phyloP scores from a whole-genome alignment of 352 stramenopile genomes.

The Pythium rishiriense region DNA sequence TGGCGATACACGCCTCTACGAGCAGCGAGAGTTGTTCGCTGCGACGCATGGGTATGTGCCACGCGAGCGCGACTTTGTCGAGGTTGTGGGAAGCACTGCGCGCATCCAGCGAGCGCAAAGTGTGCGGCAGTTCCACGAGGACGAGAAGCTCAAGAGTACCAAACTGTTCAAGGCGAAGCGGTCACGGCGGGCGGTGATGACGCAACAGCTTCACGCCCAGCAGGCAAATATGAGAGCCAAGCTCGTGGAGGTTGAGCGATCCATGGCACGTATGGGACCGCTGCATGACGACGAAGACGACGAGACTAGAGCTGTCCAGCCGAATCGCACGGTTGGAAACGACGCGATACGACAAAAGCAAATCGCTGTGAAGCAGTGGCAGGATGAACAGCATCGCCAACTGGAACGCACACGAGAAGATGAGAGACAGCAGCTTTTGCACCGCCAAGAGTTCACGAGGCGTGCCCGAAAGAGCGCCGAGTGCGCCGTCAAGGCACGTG shows the following conservation, averaged over 20 bases:
- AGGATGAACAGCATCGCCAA: conserved; percentile 12
- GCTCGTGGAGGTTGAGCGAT: conserved; percentile 1
- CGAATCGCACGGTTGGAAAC: neutral
- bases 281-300: neutral
- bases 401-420: neutral
- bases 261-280: neutral
- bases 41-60: conserved; percentile 15
- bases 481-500: neutral
- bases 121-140: conserved; percentile 20
- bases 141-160: conserved; percentile 5
- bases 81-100: conserved; percentile 17
- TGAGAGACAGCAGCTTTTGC: neutral
- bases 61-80: conserved; percentile 13
- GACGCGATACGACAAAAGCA: neutral
- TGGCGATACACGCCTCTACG: neutral
- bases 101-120: conserved; percentile 15
- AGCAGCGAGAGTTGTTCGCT: conserved; percentile 6
- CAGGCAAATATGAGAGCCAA: conserved; percentile 21
- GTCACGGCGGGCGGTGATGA: neutral
- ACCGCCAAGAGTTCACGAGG: conserved; percentile 13
- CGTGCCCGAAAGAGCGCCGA: neutral
- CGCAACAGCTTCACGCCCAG: conserved; percentile 12
- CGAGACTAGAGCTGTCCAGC: neutral
- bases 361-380: conserved; percentile 6
- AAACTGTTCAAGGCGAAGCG: conserved; percentile 16